These are phyloP conservation scores for Neotropicomus parvogracilis DNA, from an alignment of 1,284 basidiomycete species.

Conservation along the genomic window DNA sequence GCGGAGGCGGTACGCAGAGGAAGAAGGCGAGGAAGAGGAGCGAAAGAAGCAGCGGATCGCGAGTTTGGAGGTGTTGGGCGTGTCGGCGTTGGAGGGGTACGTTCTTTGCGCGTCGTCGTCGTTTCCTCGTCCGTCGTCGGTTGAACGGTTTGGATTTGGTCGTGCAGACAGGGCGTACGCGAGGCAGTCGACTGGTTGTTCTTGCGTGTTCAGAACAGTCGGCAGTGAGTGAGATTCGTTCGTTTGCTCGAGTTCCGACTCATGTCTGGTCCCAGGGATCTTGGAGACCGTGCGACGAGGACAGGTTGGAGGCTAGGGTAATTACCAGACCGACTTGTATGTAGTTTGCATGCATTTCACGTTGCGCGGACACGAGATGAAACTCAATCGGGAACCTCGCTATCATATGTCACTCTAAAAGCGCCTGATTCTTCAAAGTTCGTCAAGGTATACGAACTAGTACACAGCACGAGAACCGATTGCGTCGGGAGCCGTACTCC, in stretches of 20 bases:
- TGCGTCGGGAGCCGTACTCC: neutral
- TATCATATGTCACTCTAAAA: no score
- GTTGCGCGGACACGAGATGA: no score
- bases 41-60: slow-evolving; percentile 66
- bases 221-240: slow-evolving; percentile 39
- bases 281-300: slow-evolving; percentile 16
- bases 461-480: neutral
- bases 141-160: neutral
- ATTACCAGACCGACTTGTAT: neutral
- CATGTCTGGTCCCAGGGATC: slow-evolving; percentile 14
- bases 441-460: neutral
- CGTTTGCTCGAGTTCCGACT: neutral
- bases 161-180: slow-evolving; percentile 75
- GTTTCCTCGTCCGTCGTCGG: neutral
- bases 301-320: slow-evolving; percentile 13
- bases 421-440: no score
- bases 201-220: slow-evolving; percentile 85
- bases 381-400: no score
- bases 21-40: slow-evolving; percentile 44
- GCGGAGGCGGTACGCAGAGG: slow-evolving; percentile 47
- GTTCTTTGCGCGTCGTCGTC: slow-evolving; percentile 29
- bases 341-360: no score
- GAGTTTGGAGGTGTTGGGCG: slow-evolving; percentile 87
- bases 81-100: slow-evolving; percentile 86
- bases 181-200: slow-evolving; percentile 93